Evolutionary conservation across 495 filamentous ascomycete species (phyloP), one percentile per base, ranked within the genome.

Genomic region (Penicillium ucsense): DNA sequence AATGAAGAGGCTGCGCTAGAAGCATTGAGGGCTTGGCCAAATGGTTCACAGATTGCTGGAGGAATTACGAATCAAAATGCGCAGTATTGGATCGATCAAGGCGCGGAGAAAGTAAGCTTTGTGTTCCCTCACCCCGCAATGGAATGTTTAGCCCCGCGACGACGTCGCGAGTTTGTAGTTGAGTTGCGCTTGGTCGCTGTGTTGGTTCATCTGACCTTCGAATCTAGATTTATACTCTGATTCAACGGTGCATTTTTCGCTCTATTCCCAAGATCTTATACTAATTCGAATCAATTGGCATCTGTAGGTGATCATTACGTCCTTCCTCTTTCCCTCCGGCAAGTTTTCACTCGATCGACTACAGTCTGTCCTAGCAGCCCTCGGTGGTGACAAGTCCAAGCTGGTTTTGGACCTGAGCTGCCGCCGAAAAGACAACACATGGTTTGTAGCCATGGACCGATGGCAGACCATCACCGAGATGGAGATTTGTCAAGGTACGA

Each of bases 391-490:
- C 61, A 85, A 74, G 54, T 72, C 74, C 43, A 90, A 88, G 65
- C 76, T 98, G 41, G 92, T 98, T 48, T 87, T 98, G 61, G 92
- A 98, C 65, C 76, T 98, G 12, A 94, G 87, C 60, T 98, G 92
- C 58, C 79, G 92, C 38, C 70, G 79, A 38, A 79, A 81, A 47
- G 86, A 76, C 11, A 71, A 79, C 9, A 77, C 78, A 8, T 98
- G 92, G 90, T 84, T 88, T 50, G 91, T 98, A 31, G 91, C 92
- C 36, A 98, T 92, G 88, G 84, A 97, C 62, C 91, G 94, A 65
- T 98, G 92, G 92, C 91, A 96, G 71, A 91, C 86, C 4, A 82
- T 97, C 48, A 97, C 92, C 1, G 87, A 95, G 60, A 89, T 94
- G 82, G 91, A 96, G 57, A 80, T 97, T 47, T 88, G 80, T 57